Evolutionary conservation across 2,329 filamentous ascomycete genomes (phyloP).

Genomic region (Neonectria sp.): DNA sequence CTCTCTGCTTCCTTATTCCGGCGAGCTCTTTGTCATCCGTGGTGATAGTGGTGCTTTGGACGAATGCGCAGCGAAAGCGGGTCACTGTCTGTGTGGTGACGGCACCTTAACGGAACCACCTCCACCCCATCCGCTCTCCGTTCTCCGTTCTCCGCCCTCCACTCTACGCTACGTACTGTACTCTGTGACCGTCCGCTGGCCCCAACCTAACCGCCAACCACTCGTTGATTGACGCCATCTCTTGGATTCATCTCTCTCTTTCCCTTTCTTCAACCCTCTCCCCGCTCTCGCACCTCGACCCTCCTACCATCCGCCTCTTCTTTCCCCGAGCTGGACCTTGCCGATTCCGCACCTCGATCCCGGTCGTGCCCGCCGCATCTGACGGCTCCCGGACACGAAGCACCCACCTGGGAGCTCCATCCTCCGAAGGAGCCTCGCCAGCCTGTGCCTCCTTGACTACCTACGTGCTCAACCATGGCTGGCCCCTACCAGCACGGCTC

Average conservation of each 20-base stretch:
- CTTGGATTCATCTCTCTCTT: constrained; percentile 16
- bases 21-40: neutral
- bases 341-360: constrained; percentile 34
- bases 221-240: constrained; percentile 30
- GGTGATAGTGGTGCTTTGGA: constrained; percentile 14
- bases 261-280: constrained; percentile 5
- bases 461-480: constrained; percentile 37
- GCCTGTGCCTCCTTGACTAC: constrained; percentile 21
- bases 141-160: constrained; percentile 43
- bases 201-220: constrained; percentile 36
- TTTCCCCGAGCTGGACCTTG: constrained; percentile 33
- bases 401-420: constrained; percentile 28
- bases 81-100: constrained; percentile 43
- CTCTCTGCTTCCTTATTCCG: neutral
- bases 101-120: constrained; percentile 44
- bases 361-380: constrained; percentile 31
- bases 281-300: neutral
- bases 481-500: constrained; percentile 45
- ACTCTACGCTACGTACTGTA: constrained; percentile 29
- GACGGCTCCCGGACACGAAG: constrained; percentile 36
- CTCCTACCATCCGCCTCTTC: neutral
- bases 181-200: constrained; percentile 26
- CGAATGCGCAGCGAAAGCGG: constrained; percentile 25
- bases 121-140: constrained; percentile 42
- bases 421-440: constrained; percentile 29